These are phyloP conservation scores for Aspergillus coremiiformis DNA, from an alignment of 495 filamentous ascomycete genomes.

Conservation along the genomic window DNA sequence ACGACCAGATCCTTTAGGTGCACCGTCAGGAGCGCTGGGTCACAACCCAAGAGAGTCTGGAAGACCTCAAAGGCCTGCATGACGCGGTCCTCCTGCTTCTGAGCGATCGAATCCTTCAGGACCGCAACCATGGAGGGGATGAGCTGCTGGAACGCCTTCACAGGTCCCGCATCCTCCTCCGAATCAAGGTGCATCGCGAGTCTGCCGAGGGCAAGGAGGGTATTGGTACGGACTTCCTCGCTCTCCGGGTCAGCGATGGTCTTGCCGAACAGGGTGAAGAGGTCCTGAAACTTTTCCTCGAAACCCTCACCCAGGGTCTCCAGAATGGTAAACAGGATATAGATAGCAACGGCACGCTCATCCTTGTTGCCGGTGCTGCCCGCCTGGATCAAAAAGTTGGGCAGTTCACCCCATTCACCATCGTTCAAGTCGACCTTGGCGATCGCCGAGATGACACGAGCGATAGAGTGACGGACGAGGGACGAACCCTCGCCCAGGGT, in stretches of 20 bases:
- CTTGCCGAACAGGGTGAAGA: slow-evolving; percentile 76
- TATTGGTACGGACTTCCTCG: slow-evolving; percentile 86
- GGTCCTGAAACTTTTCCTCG: slow-evolving; percentile 63
- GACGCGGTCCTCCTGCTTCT: slow-evolving; percentile 73
- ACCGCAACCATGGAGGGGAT: slow-evolving; percentile 86
- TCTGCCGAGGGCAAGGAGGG: slow-evolving; percentile 84
- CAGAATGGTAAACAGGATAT: slow-evolving; percentile 84
- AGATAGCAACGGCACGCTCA: slow-evolving; percentile 84
- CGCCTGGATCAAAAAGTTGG: slow-evolving; percentile 65
- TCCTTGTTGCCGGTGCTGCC: slow-evolving; percentile 60
- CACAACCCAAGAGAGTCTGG: slow-evolving; percentile 88
- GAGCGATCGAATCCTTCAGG: slow-evolving; percentile 71
- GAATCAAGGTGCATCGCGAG: slow-evolving; percentile 80
- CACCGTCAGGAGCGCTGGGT: slow-evolving; percentile 69
- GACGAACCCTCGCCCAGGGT: slow-evolving; percentile 68
- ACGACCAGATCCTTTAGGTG: slow-evolving; percentile 87
- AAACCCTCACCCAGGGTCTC: slow-evolving; percentile 77
- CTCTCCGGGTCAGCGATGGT: slow-evolving; percentile 90
- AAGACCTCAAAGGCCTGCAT: slow-evolving; percentile 94
- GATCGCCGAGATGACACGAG: slow-evolving; percentile 79
- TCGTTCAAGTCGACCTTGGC: slow-evolving; percentile 80
- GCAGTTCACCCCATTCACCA: slow-evolving; percentile 78
- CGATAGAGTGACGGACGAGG: slow-evolving; percentile 74
- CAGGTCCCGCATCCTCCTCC: slow-evolving; percentile 67
- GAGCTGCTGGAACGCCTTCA: slow-evolving; percentile 65